Base-by-base conservation (phyloP, 2,329 filamentous ascomycete genomes). In the Xylaria sp. region DNA sequence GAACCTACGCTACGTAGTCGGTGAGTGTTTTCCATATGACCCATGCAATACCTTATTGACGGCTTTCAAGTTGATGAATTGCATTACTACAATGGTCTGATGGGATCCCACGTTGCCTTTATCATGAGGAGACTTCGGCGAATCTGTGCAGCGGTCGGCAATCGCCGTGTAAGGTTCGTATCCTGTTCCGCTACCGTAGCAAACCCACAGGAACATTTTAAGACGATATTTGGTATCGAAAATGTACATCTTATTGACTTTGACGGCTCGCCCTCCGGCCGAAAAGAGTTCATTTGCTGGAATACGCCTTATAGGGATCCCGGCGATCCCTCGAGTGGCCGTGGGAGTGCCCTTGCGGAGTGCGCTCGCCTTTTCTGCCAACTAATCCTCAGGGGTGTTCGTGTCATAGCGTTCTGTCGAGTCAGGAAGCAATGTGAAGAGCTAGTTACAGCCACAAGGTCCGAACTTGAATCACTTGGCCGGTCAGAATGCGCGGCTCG, bases 211-310 rank as follows among this genome's bases (percentile, higher is more conserved):
- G 87, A 93, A 74, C 96, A 99, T 78, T 98, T 99, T 87, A 90
- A 90, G 79, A 93, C 93, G 0, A 92, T 99, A n/a, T 98, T 98
- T 73, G 95, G 95, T 0, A 87, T 97, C 6, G 88, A 94, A 0
- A 85, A 94, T 71, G 93, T 97, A 14, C 89, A 86, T 66, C 80
- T 98, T 53, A 91, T 95, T 0, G 94, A 98, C 76, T 94, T 92
- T 75, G 96, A 99, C 77, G 96, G 96, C 1, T 97, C 94, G 0
- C 96, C 96, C 0, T 93, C 93, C 5, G 93, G 95, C 0, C 86
- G 93, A 24, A 98, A 98, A 78, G 95, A 98, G 75, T 98, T 98
- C 66, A 77, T 99, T 6, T 98, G 94, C 79, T 99, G 96, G 96
- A 98, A 99, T 75, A 98, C 95, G 0, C 96, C 96, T 0, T 97